These are phyloP conservation scores for Teratosphaeria pseudoeucalypti DNA, from an alignment of 2,329 filamentous ascomycete species.

Conservation along the genomic window DNA sequence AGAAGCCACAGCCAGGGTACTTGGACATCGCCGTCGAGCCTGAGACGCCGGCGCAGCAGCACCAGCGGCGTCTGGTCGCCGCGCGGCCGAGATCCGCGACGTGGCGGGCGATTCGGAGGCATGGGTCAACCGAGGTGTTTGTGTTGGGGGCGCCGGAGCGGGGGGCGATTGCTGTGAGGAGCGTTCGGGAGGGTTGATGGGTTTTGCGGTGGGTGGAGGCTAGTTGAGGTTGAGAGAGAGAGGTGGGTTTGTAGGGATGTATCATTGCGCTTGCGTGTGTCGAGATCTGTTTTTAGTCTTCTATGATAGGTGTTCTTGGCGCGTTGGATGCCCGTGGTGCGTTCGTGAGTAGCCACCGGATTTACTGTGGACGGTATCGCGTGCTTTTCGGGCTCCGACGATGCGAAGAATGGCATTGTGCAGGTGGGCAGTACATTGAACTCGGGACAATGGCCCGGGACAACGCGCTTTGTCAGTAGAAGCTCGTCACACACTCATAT, in stretches of 20 bases:
- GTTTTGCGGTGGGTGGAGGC: neutral
- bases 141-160: neutral
- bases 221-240: neutral
- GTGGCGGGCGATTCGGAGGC: neutral
- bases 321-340: too few species aligned
- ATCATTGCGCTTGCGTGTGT: neutral
- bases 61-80: neutral
- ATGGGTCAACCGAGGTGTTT: neutral
- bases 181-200: neutral
- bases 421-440: neutral
- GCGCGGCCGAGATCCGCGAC: neutral
- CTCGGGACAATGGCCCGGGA: neutral
- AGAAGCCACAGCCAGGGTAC: neutral
- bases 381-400: neutral
- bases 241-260: neutral
- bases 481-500: too few species aligned
- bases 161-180: neutral
- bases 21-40: neutral
- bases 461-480: neutral
- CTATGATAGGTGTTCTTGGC: neutral
- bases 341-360: too few species aligned
- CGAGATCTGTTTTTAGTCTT: neutral
- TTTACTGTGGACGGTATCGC: neutral
- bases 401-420: neutral
- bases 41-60: neutral